These are phyloP conservation scores for Zygoascus bituminiphila DNA, from an alignment of 805 yeast genomes.

Conservation along the genomic window DNA sequence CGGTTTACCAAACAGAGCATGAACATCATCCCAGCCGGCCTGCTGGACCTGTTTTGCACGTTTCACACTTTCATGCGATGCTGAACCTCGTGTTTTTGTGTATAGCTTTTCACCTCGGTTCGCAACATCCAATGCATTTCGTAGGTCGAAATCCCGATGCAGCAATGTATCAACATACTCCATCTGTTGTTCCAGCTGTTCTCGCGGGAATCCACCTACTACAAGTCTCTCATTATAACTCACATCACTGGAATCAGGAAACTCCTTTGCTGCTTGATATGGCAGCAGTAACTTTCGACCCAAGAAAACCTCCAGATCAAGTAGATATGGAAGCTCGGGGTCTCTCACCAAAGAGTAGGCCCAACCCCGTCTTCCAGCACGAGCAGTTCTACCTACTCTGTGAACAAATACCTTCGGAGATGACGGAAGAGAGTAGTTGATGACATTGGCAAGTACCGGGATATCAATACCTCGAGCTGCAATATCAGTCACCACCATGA, in stretches of 20 bases:
- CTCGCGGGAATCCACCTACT: conserved; percentile 74
- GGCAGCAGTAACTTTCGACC: conserved; percentile 66
- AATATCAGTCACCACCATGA: conserved; percentile 93
- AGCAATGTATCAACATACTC: conserved; percentile 63
- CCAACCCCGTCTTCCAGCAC: conserved; percentile 98
- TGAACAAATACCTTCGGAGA: conserved; percentile 91
- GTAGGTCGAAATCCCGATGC: conserved; percentile 58
- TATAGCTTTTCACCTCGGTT: conserved; percentile 82
- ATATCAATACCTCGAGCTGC: conserved; percentile 97
- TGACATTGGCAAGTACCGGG: conserved; percentile 90
- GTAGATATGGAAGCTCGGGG: conserved; percentile 77
- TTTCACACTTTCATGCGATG: conserved; percentile 78
- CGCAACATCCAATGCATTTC: conserved; percentile 60
- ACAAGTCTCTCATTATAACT: conserved; percentile 70
- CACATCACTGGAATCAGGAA: conserved; percentile 35
- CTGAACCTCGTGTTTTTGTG: conserved; percentile 74
- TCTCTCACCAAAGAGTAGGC: conserved; percentile 87
- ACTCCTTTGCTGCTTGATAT: conserved; percentile 22
- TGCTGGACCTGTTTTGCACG: conserved; percentile 67
- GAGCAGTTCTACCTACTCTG: conserved; percentile 98
- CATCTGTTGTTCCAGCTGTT: conserved; percentile 56
- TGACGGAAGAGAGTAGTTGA: conserved; percentile 84
- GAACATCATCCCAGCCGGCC: conserved; percentile 78
- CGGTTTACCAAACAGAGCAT: conserved; percentile 46
- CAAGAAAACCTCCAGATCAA: conserved; percentile 83